These are phyloP conservation scores for Trichoderma cornu-damae DNA, from an alignment of 2,329 filamentous ascomycete genomes.

Conservation along the genomic window DNA sequence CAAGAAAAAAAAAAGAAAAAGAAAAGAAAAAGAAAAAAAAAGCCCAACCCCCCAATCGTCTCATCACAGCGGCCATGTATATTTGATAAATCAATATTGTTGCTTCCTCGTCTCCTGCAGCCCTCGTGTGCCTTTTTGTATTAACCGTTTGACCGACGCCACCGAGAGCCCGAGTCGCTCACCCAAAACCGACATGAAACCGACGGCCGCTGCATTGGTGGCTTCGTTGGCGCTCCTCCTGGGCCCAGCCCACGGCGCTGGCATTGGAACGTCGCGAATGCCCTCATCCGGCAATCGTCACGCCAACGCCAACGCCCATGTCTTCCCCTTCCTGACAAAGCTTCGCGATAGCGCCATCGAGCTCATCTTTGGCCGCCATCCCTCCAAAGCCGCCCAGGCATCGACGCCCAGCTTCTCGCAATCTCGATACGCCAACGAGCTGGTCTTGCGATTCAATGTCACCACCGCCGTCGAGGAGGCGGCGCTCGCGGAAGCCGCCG, in stretches of 20 bases:
- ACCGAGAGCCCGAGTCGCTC: slow-evolving; percentile 19
- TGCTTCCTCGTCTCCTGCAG: not conserved
- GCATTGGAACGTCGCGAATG: slow-evolving; percentile 27
- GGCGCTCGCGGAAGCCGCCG: slow-evolving; percentile 66
- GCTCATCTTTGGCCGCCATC: slow-evolving; percentile 45
- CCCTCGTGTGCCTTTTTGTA: not conserved
- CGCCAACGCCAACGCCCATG: slow-evolving; percentile 21
- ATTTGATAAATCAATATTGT: not conserved
- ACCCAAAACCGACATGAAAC: slow-evolving; percentile 23
- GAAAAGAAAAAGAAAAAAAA: too few species aligned
- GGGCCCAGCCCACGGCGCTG: slow-evolving; percentile 28
- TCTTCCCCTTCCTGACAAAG: slow-evolving; percentile 47
- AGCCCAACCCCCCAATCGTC: not conserved
- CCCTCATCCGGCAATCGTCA: slow-evolving; percentile 18
- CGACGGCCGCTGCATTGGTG: slow-evolving; percentile 19
- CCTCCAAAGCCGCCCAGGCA: slow-evolving; percentile 27
- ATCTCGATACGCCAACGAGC: slow-evolving; percentile 64
- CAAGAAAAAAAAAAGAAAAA: too few species aligned
- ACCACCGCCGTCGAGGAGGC: slow-evolving; percentile 61
- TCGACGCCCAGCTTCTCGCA: slow-evolving; percentile 32
- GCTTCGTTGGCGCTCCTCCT: slow-evolving; percentile 27
- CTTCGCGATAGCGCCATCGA: slow-evolving; percentile 48
- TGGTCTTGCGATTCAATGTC: slow-evolving; percentile 87
- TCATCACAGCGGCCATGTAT: not conserved
- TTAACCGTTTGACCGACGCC: not conserved